phyloP scores from a whole-genome alignment of 208 protist species.

The Crithidia bombi region DNA sequence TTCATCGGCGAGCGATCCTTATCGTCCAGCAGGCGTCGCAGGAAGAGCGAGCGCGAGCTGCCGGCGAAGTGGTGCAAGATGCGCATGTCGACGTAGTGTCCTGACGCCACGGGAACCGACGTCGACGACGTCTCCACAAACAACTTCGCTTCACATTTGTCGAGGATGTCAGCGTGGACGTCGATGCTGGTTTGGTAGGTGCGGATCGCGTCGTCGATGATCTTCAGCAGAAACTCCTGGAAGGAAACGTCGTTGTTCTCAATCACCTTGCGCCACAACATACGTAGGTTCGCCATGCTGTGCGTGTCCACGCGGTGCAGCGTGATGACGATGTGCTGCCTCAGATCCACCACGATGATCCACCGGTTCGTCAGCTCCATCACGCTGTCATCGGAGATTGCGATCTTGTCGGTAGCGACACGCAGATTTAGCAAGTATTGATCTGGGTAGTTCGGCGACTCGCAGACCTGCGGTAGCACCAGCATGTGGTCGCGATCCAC shows the following conservation, averaged over 20 bases:
- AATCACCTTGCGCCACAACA: conserved; percentile 73
- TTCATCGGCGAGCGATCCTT: conserved; percentile 52
- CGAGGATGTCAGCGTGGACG: conserved; percentile 75
- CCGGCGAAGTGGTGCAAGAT: conserved; percentile 81
- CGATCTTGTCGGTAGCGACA: conserved; percentile 77
- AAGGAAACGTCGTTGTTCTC: conserved; percentile 70
- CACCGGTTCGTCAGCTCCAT: conserved; percentile 87
- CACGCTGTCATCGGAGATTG: conserved; percentile 74
- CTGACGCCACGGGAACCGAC: conserved; percentile 9
- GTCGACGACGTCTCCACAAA: conserved; percentile 40
- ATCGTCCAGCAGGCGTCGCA: conserved; percentile 66
- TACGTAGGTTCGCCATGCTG: conserved; percentile 72
- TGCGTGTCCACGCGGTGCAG: conserved; percentile 79
- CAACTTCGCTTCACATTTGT: conserved; percentile 83
- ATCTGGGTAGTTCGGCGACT: conserved; percentile 64
- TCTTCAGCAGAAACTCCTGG: conserved; percentile 85
- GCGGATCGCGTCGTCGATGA: conserved; percentile 81
- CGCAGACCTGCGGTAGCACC: conserved; percentile 77
- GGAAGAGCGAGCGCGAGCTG: conserved; percentile 75
- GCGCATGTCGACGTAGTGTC: conserved; percentile 47
- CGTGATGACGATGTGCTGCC: conserved; percentile 79
- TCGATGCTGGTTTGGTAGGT: conserved; percentile 82
- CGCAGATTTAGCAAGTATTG: conserved; percentile 87
- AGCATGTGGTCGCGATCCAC: conserved; percentile 80
- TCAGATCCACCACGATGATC: conserved; percentile 84